Base-by-base conservation (phyloP, 2,329 filamentous ascomycete species). In the Alternaria sp. region DNA sequence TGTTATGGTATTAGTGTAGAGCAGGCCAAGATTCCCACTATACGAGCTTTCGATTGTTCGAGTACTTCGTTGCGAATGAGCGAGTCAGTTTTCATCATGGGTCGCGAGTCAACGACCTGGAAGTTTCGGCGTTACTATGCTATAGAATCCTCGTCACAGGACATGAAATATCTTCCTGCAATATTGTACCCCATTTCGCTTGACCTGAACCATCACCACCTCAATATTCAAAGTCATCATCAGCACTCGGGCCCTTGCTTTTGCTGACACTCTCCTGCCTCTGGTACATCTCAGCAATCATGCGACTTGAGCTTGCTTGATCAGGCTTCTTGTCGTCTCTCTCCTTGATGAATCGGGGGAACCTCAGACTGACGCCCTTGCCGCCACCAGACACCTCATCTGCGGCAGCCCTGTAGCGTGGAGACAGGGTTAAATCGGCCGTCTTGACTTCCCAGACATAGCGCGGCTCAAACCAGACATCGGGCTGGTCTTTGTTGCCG, bases 391-490 rank as follows among this genome's bases (percentile, higher is more conserved):
- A 86, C 7, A 94, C 89, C 77, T 96, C 93, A 70, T 91, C 89
- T 50, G 88, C 88, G 1, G 92, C 96, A n/a, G 96, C 96, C 81
- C 94, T 93, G 82, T 99, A 99, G 43, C 94, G 86, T 25, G 96
- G 96, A 70, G 91, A 95, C 21, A 99, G 86, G 2, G 96, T 98
- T 72, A 99, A 81, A 83, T 99, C 96, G 1, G 96, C 96, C 12
- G 95, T 97, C 84, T 95, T 97, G 71, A 99, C 94, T 81, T 99
- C 96, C 96, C 96, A 99, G 2, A 99, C 96, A 73, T 91, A 90
- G 45, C 90, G 89, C 13, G 96, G 93, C 84, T 99, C 96, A 78
- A 99, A 96, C 96, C 96, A 99, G 40, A 99, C 93, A 79, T 99
- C 96, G 2, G 96, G 96, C 79, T 99, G 96, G 78, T 98, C 93